Evolutionary conservation across 2,329 filamentous ascomycete species (phyloP).

Genomic region (Bipolaris sorokiniana): DNA sequence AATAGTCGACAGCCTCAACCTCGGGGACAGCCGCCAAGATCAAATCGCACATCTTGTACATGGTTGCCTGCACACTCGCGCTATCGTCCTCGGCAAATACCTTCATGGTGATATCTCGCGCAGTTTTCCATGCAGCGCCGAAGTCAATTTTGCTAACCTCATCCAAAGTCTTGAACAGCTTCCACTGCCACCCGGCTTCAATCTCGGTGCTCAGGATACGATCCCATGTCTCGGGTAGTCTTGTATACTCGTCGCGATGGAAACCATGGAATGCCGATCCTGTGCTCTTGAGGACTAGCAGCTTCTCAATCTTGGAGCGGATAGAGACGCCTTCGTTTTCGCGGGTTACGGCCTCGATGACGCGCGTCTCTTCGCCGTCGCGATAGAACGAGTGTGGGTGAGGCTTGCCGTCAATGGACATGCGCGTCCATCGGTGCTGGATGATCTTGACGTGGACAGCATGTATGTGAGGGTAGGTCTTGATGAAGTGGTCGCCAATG

Average conservation of each 20-base stretch:
- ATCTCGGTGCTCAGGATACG: slow-evolving; percentile 95
- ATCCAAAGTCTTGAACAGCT: slow-evolving; percentile 67
- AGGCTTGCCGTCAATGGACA: slow-evolving; percentile 83
- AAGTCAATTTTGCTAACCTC: slow-evolving; percentile 75
- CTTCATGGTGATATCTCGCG: slow-evolving; percentile 85
- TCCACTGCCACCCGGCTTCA: slow-evolving; percentile 86
- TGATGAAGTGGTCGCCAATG: slow-evolving; percentile 85
- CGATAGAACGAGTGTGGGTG: slow-evolving; percentile 96
- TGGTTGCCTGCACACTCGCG: slow-evolving; percentile 92
- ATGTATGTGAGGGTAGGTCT: slow-evolving; percentile 86
- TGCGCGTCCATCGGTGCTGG: slow-evolving; percentile 89
- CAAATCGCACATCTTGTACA: slow-evolving; percentile 97
- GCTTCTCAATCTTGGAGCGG: slow-evolving; percentile 76
- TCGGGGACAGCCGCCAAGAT: slow-evolving; percentile 79
- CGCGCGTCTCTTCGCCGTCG: slow-evolving; percentile 86
- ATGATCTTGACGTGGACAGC: slow-evolving; percentile 80
- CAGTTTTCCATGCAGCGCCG: slow-evolving; percentile 76
- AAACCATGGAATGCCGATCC: slow-evolving; percentile 96
- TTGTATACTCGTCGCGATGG: slow-evolving; percentile 90
- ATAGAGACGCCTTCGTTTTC: slow-evolving; percentile 73
- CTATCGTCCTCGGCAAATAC: slow-evolving; percentile 90
- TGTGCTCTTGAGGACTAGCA: slow-evolving; percentile 94
- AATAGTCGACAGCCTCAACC: slow-evolving; percentile 76
- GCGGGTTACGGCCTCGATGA: slow-evolving; percentile 75
- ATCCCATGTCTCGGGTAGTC: slow-evolving; percentile 88